These are phyloP conservation scores for Blastocrithidia nonstop DNA, from an alignment of 208 protist species.

Conservation along the genomic window DNA sequence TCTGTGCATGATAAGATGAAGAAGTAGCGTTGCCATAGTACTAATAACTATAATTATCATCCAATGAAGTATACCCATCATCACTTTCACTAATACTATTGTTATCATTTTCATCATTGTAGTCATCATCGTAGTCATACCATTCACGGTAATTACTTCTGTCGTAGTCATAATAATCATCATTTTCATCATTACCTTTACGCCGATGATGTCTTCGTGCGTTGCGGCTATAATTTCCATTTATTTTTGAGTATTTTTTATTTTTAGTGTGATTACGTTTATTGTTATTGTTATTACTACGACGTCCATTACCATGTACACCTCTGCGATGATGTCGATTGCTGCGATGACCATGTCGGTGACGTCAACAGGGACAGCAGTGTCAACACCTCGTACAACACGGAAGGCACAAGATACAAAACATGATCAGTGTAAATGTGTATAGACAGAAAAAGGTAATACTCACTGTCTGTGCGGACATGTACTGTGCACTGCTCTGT, in stretches of 20 bases:
- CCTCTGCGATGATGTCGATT: not conserved
- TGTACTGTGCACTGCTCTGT: conserved; percentile 14
- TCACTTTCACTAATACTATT: not conserved
- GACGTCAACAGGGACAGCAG: not conserved
- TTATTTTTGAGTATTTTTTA: not conserved
- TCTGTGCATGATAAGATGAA: too few species aligned
- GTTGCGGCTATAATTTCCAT: too few species aligned
- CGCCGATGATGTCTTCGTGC: not conserved
- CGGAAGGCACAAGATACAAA: not conserved
- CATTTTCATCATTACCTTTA: not conserved
- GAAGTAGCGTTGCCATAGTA: too few species aligned
- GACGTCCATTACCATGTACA: too few species aligned
- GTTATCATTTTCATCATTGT: not conserved
- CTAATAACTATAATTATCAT: too few species aligned
- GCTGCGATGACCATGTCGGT: not conserved
- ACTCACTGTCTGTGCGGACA: conserved; percentile 2
- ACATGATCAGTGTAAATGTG: too few species aligned
- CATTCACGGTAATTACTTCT: too few species aligned
- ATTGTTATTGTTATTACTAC: conserved; percentile 2
- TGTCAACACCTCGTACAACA: not conserved
- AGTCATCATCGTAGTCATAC: not conserved
- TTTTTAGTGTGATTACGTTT: not conserved
- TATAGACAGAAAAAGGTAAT: not conserved
- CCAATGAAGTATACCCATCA: too few species aligned
- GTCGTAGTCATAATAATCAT: not conserved